Percentiles rank a stretch among this genome's conserved stretches.
phyloP scores from a whole-genome alignment of 163 green algal genomes.

The Chlamydomonas reinhardtii region DNA sequence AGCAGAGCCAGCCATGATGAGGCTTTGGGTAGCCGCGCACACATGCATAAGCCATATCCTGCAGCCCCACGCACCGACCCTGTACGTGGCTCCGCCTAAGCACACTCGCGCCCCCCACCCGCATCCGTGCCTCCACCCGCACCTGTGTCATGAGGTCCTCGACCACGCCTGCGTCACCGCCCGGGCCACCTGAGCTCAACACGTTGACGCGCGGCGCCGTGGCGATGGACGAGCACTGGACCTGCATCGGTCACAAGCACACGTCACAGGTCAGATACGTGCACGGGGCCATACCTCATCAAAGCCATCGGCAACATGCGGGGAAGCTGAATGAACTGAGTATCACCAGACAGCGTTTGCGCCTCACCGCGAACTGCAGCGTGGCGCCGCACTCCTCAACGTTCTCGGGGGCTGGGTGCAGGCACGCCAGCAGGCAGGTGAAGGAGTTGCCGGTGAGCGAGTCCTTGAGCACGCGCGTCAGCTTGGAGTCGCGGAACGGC shows the following conservation, averaged over 20 bases:
- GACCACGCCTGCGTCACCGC: slow-evolving; percentile 1
- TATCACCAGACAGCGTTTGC: too few species aligned
- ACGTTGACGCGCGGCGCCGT: slow-evolving; percentile 50
- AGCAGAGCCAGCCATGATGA: too few species aligned
- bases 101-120: neutral
- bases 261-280: neutral
- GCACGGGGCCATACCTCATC: slow-evolving; percentile 4
- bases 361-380: slow-evolving; percentile 66
- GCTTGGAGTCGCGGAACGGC: slow-evolving; percentile 92
- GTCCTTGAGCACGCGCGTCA: slow-evolving; percentile 90
- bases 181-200: neutral
- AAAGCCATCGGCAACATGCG: too few species aligned
- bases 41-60: too few species aligned
- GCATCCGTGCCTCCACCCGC: neutral
- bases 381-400: slow-evolving; percentile 59
- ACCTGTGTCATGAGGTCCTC: slow-evolving; percentile 50
- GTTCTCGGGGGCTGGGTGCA: slow-evolving; percentile 58
- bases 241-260: neutral
- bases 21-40: too few species aligned
- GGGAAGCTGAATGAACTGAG: too few species aligned
- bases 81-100: too few species aligned
- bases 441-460: slow-evolving; percentile 56
- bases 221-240: neutral
- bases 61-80: too few species aligned
- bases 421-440: slow-evolving; percentile 54